phyloP scores from a whole-genome alignment of 163 green algal genomes.

The Trebouxiophyceae sp. region DNA sequence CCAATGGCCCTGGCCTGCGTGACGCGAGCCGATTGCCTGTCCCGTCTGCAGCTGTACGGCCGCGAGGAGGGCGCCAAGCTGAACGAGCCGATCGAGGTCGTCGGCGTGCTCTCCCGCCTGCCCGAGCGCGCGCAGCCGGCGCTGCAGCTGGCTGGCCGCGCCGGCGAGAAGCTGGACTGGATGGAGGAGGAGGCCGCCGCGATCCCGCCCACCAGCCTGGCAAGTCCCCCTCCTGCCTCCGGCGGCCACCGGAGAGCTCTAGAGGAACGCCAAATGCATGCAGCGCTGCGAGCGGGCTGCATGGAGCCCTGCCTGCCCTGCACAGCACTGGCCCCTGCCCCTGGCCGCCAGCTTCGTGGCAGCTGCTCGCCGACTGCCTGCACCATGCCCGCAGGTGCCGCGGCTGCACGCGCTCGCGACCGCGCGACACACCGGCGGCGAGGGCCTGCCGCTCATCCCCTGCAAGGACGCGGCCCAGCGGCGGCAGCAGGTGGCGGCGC shows the following conservation, averaged over 20 bases:
- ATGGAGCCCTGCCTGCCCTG: too few species aligned
- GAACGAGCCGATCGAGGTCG: slow-evolving; percentile 45
- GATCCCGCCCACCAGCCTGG: slow-evolving; percentile 34
- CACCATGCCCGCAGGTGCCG: slow-evolving; percentile 1
- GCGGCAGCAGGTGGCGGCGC: background rate
- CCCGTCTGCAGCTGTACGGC: slow-evolving; percentile 28
- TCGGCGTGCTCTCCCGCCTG: slow-evolving; percentile 36
- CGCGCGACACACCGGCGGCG: background rate
- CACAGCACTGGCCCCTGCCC: too few species aligned
- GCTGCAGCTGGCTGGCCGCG: too few species aligned
- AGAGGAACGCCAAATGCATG: too few species aligned
- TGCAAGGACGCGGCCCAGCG: background rate
- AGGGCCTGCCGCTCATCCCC: background rate
- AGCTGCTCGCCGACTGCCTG: too few species aligned
- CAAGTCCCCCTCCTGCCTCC: too few species aligned
- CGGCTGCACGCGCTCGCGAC: background rate
- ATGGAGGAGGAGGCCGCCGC: background rate
- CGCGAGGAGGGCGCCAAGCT: slow-evolving; percentile 25
- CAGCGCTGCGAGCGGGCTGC: too few species aligned
- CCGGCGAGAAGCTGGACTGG: background rate
- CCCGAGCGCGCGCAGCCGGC: slow-evolving; percentile 5
- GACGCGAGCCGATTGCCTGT: background rate
- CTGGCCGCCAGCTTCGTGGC: too few species aligned
- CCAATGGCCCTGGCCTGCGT: too few species aligned
- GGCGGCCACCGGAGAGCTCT: too few species aligned